phyloP scores from a whole-genome alignment of 208 protist species.

The Dictyostelium gargantuum region DNA sequence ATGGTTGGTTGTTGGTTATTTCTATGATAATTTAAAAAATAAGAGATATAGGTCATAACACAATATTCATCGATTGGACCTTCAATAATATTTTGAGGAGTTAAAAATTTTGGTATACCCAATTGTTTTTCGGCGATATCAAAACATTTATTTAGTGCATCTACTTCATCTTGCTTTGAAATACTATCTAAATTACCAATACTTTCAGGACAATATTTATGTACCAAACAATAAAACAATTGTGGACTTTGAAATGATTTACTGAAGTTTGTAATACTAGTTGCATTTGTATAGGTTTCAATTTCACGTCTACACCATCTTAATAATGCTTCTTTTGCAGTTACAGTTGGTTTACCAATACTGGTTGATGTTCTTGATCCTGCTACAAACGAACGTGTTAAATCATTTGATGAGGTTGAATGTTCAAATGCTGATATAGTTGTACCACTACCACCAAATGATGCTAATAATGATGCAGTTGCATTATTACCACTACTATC shows the following conservation, averaged over 20 bases:
- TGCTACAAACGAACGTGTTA: not conserved
- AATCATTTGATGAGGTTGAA: not conserved
- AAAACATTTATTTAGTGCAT: not conserved
- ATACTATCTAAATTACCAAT: not conserved
- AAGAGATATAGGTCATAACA: conserved; percentile 39
- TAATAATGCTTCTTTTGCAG: conserved; percentile 16
- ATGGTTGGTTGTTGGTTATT: not conserved
- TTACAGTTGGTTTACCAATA: not conserved
- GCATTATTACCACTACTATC: not conserved
- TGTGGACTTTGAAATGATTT: conserved; percentile 48
- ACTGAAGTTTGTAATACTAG: conserved; percentile 24
- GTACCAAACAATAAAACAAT: conserved; percentile 4
- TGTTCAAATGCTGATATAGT: not conserved
- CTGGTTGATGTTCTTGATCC: not conserved
- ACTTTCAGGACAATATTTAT: not conserved
- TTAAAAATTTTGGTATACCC: not conserved
- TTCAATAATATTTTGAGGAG: conserved; percentile 11
- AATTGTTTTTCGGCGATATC: conserved; percentile 36
- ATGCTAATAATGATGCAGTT: too few species aligned
- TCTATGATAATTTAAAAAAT: conserved; percentile 34
- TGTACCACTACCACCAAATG: not conserved
- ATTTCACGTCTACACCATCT: conserved; percentile 43
- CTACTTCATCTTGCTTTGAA: not conserved
- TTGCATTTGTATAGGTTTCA: not conserved
- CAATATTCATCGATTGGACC: conserved; percentile 37